phyloP scores from a whole-genome alignment of 1,284 basidiomycete genomes.

The Austroboletus olivaceoglutinosus region DNA sequence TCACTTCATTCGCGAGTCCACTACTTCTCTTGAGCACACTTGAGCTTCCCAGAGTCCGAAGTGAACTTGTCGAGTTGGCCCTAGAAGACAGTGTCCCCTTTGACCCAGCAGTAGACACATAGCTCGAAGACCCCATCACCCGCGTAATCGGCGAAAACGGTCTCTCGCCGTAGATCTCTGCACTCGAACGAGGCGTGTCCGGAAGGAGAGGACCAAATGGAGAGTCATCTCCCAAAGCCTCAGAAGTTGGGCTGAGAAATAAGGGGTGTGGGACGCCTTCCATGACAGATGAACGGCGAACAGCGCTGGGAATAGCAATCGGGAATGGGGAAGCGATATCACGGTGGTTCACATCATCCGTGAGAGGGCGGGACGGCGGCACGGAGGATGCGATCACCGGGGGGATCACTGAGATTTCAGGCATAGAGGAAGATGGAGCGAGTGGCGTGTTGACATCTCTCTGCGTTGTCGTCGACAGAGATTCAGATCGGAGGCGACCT shows the following conservation, averaged over 20 bases:
- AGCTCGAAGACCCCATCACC: slow-evolving; percentile 17
- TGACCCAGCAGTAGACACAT: no score
- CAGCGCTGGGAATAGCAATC: slow-evolving; percentile 10
- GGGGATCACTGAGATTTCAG: no score
- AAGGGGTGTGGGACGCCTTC: slow-evolving; percentile 7
- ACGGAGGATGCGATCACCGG: neutral
- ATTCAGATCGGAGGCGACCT: slow-evolving; percentile 18
- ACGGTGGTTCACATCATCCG: no score
- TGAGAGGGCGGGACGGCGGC: neutral
- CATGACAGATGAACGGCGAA: neutral
- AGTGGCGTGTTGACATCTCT: neutral
- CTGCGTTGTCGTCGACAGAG: slow-evolving; percentile 21
- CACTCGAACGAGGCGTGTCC: slow-evolving; percentile 30
- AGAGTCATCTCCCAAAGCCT: slow-evolving; percentile 23
- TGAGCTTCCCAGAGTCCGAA: slow-evolving; percentile 13
- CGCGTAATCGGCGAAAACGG: slow-evolving; percentile 30
- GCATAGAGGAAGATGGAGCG: no score
- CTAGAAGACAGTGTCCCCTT: slow-evolving; percentile 10
- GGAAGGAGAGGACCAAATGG: slow-evolving; percentile 33
- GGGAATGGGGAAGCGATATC: slow-evolving; percentile 4
- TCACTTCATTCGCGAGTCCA: slow-evolving; percentile 21
- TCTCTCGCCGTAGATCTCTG: slow-evolving; percentile 28
- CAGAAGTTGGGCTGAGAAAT: slow-evolving; percentile 22
- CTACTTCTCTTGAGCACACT: slow-evolving; percentile 17
- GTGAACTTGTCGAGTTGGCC: slow-evolving; percentile 15